These are phyloP conservation scores for Epichloe typhina DNA, from an alignment of 2,329 filamentous ascomycete species.

Conservation along the genomic window DNA sequence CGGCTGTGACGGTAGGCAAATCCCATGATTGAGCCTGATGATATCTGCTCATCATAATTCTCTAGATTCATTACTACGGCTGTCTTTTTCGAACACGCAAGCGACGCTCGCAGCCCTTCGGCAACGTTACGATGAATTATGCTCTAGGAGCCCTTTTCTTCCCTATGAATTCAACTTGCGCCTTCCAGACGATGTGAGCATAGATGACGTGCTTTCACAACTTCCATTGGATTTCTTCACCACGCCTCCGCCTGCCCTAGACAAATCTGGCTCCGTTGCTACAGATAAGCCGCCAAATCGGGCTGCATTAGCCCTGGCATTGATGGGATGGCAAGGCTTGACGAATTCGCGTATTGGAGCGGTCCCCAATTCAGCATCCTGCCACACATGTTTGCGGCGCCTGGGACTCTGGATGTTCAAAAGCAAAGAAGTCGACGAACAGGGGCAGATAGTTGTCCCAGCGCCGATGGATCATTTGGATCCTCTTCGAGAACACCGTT, in stretches of 20 bases:
- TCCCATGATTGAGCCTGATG: no score
- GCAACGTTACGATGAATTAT: constrained; percentile 52
- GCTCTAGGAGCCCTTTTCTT: constrained; percentile 38
- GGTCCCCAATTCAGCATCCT: constrained; percentile 62
- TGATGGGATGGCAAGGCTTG: constrained; percentile 66
- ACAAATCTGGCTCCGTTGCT: constrained; percentile 14
- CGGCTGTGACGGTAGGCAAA: constrained; percentile 64
- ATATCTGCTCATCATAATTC: background rate
- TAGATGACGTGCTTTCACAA: constrained; percentile 35
- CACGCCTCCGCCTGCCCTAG: constrained; percentile 21
- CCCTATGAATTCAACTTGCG: constrained; percentile 50
- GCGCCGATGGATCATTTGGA: constrained; percentile 56
- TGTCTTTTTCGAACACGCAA: constrained; percentile 49
- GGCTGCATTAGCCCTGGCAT: constrained; percentile 52
- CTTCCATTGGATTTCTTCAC: constrained; percentile 44
- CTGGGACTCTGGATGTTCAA: constrained; percentile 92
- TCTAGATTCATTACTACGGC: constrained; percentile 43
- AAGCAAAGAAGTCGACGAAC: constrained; percentile 50
- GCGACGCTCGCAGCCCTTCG: constrained; percentile 44
- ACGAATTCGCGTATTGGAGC: constrained; percentile 39
- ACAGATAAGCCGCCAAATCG: constrained; percentile 32
- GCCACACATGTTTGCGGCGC: constrained; percentile 74
- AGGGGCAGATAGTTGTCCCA: constrained; percentile 39
- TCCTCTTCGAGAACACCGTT: constrained; percentile 59
- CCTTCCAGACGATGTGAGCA: constrained; percentile 37